Evolutionary conservation across 208 protist species (phyloP).

Genomic region (Porcisia deanei): DNA sequence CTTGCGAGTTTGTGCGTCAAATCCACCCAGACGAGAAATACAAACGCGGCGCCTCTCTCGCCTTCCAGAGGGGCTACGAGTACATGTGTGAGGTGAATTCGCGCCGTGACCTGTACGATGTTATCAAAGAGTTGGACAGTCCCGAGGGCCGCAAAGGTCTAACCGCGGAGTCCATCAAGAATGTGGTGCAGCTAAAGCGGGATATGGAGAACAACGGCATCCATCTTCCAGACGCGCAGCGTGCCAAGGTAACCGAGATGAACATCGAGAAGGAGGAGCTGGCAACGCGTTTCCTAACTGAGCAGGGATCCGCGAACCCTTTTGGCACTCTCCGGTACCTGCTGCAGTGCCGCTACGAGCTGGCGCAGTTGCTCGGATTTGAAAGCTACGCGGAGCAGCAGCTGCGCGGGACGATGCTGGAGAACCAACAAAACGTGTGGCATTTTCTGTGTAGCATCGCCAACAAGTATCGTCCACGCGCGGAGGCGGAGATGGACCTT

Average conservation of each 20-base stretch:
- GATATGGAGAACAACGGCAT: slow-evolving; percentile 95
- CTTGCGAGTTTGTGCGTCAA: slow-evolving; percentile 92
- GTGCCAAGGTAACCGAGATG: slow-evolving; percentile 80
- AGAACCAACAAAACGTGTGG: slow-evolving; percentile 89
- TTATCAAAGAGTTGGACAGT: slow-evolving; percentile 76
- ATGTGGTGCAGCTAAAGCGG: slow-evolving; percentile 84
- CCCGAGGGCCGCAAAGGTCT: slow-evolving; percentile 65
- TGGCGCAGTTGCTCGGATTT: slow-evolving; percentile 80
- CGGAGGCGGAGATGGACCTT: slow-evolving; percentile 80
- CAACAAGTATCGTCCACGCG: slow-evolving; percentile 77
- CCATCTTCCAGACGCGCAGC: slow-evolving; percentile 76
- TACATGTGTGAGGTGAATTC: slow-evolving; percentile 94
- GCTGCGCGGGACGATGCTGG: slow-evolving; percentile 89
- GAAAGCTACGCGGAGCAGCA: slow-evolving; percentile 92
- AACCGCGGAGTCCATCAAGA: slow-evolving; percentile 85
- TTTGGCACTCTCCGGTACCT: slow-evolving; percentile 82
- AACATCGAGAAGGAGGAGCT: slow-evolving; percentile 91
- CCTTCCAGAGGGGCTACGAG: slow-evolving; percentile 87
- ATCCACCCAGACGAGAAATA: slow-evolving; percentile 89
- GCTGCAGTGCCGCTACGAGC: slow-evolving; percentile 80
- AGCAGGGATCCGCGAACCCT: slow-evolving; percentile 69
- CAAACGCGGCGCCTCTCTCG: slow-evolving; percentile 71
- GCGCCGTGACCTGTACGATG: slow-evolving; percentile 82
- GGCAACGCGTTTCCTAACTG: slow-evolving; percentile 79
- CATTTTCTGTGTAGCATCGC: slow-evolving; percentile 88